Percentiles rank a stretch among this genome's conserved stretches.
Conservation (phyloP, 495 filamentous ascomycete genomes). For the Sordaria brevicollis region DNA sequence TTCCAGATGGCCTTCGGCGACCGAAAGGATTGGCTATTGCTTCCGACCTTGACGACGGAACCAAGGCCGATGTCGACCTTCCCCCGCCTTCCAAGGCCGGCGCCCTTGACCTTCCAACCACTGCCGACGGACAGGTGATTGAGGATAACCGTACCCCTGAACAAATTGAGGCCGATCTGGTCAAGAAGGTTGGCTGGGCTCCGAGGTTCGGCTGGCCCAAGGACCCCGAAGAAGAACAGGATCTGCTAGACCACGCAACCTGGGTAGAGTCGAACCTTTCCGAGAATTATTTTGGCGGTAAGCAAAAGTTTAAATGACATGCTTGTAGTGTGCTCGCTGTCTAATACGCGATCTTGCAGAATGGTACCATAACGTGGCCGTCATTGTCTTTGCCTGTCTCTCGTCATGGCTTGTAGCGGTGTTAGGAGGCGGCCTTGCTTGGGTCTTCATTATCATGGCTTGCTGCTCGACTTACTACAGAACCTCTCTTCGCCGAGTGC, state of each 20-base stretch:
- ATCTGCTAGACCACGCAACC: conserved; percentile 75
- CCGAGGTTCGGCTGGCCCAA: conserved; percentile 63
- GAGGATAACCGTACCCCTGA: conserved; percentile 38
- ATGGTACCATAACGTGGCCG: conserved; percentile 92
- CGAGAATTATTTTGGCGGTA: conserved; percentile 88
- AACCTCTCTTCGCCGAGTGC: conserved; percentile 84
- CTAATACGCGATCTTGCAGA: conserved; percentile 41
- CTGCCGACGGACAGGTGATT: conserved; percentile 34
- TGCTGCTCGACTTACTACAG: conserved; percentile 91
- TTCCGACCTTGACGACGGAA: conserved; percentile 64
- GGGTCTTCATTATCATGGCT: conserved; percentile 90
- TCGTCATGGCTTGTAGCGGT: conserved; percentile 82
- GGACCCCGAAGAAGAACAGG: conserved; percentile 47
- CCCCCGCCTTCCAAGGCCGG: conserved; percentile 63
- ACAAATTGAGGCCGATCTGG: conserved; percentile 49
- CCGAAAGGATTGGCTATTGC: conserved; percentile 57
- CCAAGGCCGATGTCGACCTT: conserved; percentile 64
- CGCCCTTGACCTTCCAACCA: conserved; percentile 36
- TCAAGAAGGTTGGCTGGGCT: conserved; percentile 73
- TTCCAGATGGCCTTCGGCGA: conserved; percentile 51
- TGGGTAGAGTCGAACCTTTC: conserved; percentile 75
- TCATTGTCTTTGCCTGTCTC: conserved; percentile 89
- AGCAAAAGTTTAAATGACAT: conserved; percentile 10
- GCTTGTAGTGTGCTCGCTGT: not conserved
- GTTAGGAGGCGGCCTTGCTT: conserved; percentile 81